Evolutionary conservation across 768 basidiomycete genomes (phyloP), one percentile per base, ranked within the genome.

Genomic region (Clathrus columnatus): DNA sequence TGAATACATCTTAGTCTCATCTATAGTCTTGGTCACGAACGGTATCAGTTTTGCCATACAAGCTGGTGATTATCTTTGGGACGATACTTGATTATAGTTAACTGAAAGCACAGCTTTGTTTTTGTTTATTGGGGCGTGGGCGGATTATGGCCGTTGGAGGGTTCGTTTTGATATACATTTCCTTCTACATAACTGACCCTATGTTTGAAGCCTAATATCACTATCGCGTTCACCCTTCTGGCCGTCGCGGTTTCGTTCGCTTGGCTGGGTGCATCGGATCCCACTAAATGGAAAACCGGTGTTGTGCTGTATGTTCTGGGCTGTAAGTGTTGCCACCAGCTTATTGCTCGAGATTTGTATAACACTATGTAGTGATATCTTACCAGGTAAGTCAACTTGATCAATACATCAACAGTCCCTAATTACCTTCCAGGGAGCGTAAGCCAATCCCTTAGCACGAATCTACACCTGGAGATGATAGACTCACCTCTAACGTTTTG

Each of bases 121-220:
- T 41, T 67, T 88, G 21, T 61, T 76, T 11, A 78, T 89, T 26
- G 87, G 86, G 4, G 83, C 85, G 3, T 88, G 86, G 83, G 85
- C 86, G 0, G 87, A 89, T 65, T 90, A 88, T 65, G 87, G 87
- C n/a, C 69, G 71, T 16, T 87, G 85, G 86, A 84, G 84, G 84
- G 43, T 50, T 48, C 11, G 49, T 10, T 26, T 27, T 24, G 17
- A 2, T 14, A n/a, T n/a, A 16, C 24, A 3, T 24, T 4, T 26
- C 8, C 41, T 14, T 16, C 28, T 23, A 14, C 18, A 43, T 30
- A 47, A 48, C 36, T 8, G 47, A 23, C 21, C 6, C 10, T 48
- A 11, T 55, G 7, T 26, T 59, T 36, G 28, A 80, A 85, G 63
- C 87, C 87, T 2, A 85, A 86, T 61, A 87, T 89, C 61, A 83